Conservation (phyloP, 1,139 yeast species). For the Hanseniaspora gamundiae region DNA sequence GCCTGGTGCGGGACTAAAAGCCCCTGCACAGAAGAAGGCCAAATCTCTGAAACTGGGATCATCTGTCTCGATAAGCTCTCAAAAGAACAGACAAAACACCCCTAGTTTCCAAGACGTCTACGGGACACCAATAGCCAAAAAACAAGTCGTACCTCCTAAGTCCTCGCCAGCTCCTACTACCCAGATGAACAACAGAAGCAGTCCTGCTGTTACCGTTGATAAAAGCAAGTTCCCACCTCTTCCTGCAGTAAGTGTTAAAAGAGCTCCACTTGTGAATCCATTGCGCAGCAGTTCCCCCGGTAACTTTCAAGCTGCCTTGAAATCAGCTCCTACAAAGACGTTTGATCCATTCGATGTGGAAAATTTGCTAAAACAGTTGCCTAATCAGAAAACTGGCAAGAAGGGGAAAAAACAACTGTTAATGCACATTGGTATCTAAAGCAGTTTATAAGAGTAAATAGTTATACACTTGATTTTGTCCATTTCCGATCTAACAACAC, state of each 20-base stretch:
- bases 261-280: conserved; percentile 30
- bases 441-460: neutral
- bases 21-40: conserved; percentile 12
- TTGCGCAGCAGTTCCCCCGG: conserved; percentile 11
- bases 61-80: neutral
- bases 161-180: no score
- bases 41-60: conserved; percentile 10
- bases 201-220: conserved; percentile 12
- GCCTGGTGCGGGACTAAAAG: conserved; percentile 10
- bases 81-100: neutral
- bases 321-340: conserved; percentile 11
- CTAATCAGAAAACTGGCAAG: conserved; percentile 24
- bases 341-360: conserved; percentile 13
- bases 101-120: conserved; percentile 4
- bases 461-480: neutral
- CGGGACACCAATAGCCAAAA: conserved; percentile 7
- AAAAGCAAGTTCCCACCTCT: conserved; percentile 43
- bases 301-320: conserved; percentile 3
- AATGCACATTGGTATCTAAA: conserved; percentile 31
- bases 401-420: conserved; percentile 35
- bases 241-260: conserved; percentile 19
- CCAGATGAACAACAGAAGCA: conserved; percentile 6
- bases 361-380: conserved; percentile 10
- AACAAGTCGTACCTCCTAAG: conserved; percentile 1
- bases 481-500: no score